Percentiles rank a stretch among this genome's conserved stretches.
Conservation (phyloP, 179 eudicot genomes). For the Spinacia oleracea region DNA sequence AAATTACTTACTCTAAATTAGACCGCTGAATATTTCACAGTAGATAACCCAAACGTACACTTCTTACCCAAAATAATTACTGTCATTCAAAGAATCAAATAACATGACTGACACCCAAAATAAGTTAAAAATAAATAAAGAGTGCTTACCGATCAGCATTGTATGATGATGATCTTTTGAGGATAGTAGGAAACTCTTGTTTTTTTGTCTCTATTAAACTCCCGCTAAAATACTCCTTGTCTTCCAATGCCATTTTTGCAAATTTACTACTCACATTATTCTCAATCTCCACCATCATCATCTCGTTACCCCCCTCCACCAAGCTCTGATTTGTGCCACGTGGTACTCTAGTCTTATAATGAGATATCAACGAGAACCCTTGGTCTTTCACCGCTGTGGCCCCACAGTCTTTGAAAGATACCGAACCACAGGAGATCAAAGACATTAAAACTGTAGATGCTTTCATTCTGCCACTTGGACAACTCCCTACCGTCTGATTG, state of each 20-base stretch:
- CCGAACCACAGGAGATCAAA: constrained; percentile 75
- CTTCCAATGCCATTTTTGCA: constrained; percentile 44
- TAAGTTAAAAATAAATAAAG: no score
- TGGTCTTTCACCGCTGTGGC: constrained; percentile 45
- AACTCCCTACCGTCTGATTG: constrained; percentile 40
- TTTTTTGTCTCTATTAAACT: constrained; percentile 78
- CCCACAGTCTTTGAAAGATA: constrained; percentile 70
- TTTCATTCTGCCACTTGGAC: constrained; percentile 52
- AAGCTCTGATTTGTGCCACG: constrained; percentile 53
- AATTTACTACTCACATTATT: constrained; percentile 33
- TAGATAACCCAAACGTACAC: neutral
- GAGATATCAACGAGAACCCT: constrained; percentile 58
- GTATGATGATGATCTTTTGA: constrained; percentile 73
- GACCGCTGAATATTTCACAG: neutral
- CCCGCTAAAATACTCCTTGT: constrained; percentile 88
- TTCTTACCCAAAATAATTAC: neutral
- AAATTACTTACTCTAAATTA: neutral
- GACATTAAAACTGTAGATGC: constrained; percentile 79
- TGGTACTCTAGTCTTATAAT: constrained; percentile 56
- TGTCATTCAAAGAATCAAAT: neutral
- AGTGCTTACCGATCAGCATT: constrained; percentile 65
- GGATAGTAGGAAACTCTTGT: constrained; percentile 37
- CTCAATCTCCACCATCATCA: constrained; percentile 30
- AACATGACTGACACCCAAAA: no score
- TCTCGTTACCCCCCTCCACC: constrained; percentile 29